Evolutionary conservation across 1,139 yeast species (phyloP), one percentile per base, ranked within the genome.

Genomic region (Debaryomyces subglobosus): DNA sequence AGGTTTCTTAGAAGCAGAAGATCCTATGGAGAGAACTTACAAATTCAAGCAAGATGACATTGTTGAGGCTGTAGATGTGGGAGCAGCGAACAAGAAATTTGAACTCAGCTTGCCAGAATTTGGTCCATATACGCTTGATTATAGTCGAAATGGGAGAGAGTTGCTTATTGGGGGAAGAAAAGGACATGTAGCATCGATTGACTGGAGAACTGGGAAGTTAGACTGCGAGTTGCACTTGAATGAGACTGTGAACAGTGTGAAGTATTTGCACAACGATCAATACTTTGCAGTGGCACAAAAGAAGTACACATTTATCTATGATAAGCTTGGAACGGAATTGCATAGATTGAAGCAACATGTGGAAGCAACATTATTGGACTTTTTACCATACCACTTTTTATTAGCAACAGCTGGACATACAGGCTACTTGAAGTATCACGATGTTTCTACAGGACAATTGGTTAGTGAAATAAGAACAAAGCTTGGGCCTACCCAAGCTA

Each of bases 211-310:
- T 41, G 98, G 99, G 10, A 75, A 73, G 40, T 71, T 94, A 41
- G 86, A 83, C 50, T 84, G 96, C 46, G 99, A 95, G 65, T 68
- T 95, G 47, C 84, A 89, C 62, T 74, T 95, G 24, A 86, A 87
- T 58, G 99, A 95, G 68, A 90, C 98, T 0, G 89, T 91, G 8
- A 81, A 89, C 61, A 96, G 92, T 1, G 97, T 92, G 36, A 88
- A 91, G 60, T 91, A 86, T 71, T 74, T 95, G 54, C 97, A 94
- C 61, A 90, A 87, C 62, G 96, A 91, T 62, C 97, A 92, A 68
- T 91, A 79, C 67, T 92, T 89, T 71, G 99, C 99, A 0, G 97
- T 86, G 13, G 99, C 99, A 1, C 99, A 95, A 69, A 92, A 91
- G 69, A 92, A 91, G 66, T 89, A 94, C 66, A 89, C 96, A 1